A percentile compares a stretch with the other conserved stretches of the same genome.
Evolutionary conservation across 331 rosid genomes (phyloP).

Genomic region (Malus hybrid): DNA sequence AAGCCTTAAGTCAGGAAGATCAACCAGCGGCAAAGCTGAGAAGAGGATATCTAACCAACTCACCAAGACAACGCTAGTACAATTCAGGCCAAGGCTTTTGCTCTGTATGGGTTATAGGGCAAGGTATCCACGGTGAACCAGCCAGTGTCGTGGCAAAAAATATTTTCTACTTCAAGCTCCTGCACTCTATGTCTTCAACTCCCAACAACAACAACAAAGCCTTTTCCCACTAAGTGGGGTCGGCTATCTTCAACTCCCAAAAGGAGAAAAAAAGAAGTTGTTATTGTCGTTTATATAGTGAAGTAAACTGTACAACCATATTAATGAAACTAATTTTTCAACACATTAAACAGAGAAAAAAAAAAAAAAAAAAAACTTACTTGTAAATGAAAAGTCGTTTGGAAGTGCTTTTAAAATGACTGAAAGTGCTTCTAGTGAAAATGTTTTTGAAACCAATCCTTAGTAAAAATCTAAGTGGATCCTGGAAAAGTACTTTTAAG

Average conservation of each 20-base stretch:
- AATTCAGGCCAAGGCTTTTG: slow-evolving; percentile 34
- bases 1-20: slow-evolving; percentile 16
- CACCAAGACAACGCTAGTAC: slow-evolving; percentile 23
- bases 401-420: too few relatives aligned
- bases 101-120: slow-evolving; percentile 46
- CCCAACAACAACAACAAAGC: not conserved
- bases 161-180: not conserved
- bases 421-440: too few relatives aligned
- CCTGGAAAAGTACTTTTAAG: too few relatives aligned
- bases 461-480: too few relatives aligned
- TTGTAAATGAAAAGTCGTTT: not conserved
- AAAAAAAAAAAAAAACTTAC: not conserved
- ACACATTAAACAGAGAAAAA: not conserved
- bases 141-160: too few relatives aligned
- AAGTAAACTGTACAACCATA: not conserved
- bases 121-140: not conserved
- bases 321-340: not conserved
- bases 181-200: not conserved
- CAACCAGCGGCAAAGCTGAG: slow-evolving; percentile 11
- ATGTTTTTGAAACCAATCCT: too few relatives aligned
- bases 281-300: not conserved
- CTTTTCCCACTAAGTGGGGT: too few relatives aligned
- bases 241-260: not conserved
- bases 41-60: slow-evolving; percentile 13
- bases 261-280: not conserved